These are phyloP conservation scores for Plantago rigida DNA, from an alignment of 305 asterid species.

Conservation along the genomic window DNA sequence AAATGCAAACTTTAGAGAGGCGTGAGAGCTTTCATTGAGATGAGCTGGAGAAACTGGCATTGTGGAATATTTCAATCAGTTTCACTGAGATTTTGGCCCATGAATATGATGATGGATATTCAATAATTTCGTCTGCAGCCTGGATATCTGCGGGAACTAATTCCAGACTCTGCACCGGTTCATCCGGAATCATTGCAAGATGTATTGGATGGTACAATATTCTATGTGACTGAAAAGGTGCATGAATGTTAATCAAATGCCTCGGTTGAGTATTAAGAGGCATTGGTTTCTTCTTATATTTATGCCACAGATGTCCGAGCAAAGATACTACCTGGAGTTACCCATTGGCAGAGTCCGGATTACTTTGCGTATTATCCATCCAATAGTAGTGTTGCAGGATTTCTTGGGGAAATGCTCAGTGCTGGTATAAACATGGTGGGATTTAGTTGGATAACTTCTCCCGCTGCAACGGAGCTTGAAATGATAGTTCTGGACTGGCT, in stretches of 20 bases:
- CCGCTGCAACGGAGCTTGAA: constrained; percentile 97
- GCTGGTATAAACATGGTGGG: constrained; percentile 91
- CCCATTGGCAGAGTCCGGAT: constrained; percentile 95
- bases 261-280: too few species aligned
- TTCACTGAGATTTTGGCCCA: background rate
- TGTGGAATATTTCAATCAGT: background rate
- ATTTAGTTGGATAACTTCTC: constrained; percentile 92
- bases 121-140: constrained; percentile 46
- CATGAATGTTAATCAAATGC: background rate
- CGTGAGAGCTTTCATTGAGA: too few species aligned
- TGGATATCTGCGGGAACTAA: constrained; percentile 74
- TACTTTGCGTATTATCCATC: constrained; percentile 75
- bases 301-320: constrained; percentile 50
- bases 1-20: too few species aligned
- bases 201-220: constrained; percentile 53
- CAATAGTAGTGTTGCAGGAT: constrained; percentile 84
- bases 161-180: constrained; percentile 77
- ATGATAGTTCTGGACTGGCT: constrained; percentile 89
- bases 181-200: constrained; percentile 57
- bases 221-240: background rate
- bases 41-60: background rate
- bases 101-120: constrained; percentile 8
- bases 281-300: background rate
- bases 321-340: constrained; percentile 84
- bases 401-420: constrained; percentile 93